Evolutionary conservation across 2,329 filamentous ascomycete genomes (phyloP).

Genomic region (Tolypocladium inflatum): DNA sequence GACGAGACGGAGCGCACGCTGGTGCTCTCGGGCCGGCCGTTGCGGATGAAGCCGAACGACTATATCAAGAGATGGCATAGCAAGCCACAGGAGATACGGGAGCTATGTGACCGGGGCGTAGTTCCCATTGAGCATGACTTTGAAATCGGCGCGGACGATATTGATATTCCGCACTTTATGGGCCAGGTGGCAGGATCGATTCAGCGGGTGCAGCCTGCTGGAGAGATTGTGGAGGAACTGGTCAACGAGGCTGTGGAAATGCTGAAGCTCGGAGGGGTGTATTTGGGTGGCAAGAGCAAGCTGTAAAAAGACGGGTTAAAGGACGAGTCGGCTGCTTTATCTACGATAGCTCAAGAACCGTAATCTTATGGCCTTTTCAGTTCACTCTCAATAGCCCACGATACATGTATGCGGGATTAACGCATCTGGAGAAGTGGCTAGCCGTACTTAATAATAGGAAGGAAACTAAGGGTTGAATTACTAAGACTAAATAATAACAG

Average conservation of each 20-base stretch:
- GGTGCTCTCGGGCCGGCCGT: constrained; percentile 70
- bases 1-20: constrained; percentile 76
- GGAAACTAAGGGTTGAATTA: too few species aligned
- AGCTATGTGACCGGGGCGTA: constrained; percentile 65
- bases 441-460: too few species aligned
- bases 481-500: too few species aligned
- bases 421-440: too few species aligned
- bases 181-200: constrained; percentile 83
- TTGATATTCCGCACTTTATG: constrained; percentile 87
- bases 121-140: constrained; percentile 78
- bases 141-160: constrained; percentile 62
- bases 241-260: constrained; percentile 63
- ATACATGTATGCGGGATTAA: too few species aligned
- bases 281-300: constrained; percentile 38
- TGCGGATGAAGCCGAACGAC: constrained; percentile 73
- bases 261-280: constrained; percentile 52
- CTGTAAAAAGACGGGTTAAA: constrained; percentile 17
- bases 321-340: background rate
- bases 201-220: constrained; percentile 67
- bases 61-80: constrained; percentile 78
- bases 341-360: too few species aligned
- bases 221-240: constrained; percentile 84
- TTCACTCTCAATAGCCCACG: too few species aligned
- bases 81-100: constrained; percentile 62
- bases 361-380: too few species aligned